Conservation (phyloP, 2,329 filamentous ascomycete genomes). For the Endoconidiophora polonica region DNA sequence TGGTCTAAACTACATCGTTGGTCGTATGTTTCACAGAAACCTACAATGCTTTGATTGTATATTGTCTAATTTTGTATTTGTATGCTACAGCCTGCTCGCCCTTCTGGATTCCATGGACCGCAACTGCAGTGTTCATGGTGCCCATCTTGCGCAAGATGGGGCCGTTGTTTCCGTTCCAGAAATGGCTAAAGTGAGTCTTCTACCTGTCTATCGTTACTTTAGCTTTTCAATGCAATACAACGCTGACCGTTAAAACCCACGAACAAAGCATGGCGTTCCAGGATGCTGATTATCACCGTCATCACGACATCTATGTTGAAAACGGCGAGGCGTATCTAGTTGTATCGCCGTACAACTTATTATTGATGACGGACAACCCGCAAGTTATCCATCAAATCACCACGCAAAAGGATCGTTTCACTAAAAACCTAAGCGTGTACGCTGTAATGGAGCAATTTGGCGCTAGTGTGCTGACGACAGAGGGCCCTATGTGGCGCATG, state of each 20-base stretch:
- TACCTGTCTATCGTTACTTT: too few relatives aligned
- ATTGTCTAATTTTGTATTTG: constrained; percentile 9
- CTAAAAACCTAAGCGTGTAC: constrained; percentile 25
- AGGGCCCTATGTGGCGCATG: constrained; percentile 52
- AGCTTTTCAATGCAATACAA: too few relatives aligned
- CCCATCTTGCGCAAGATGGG: constrained; percentile 3
- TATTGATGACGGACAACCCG: constrained; percentile 43
- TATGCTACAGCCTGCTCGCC: constrained; percentile 28
- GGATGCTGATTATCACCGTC: constrained; percentile 4
- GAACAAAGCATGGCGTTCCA: neutral
- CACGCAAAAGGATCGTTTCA: constrained; percentile 50
- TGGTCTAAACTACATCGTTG: constrained; percentile 35
- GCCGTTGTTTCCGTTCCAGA: constrained; percentile 6
- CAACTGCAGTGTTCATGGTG: constrained; percentile 21
- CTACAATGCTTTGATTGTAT: neutral
- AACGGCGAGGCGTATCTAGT: constrained; percentile 47
- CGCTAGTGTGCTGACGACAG: constrained; percentile 52
- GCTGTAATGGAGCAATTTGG: constrained; percentile 36
- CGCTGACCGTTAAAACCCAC: neutral
- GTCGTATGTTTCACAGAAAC: constrained; percentile 27
- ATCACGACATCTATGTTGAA: constrained; percentile 39
- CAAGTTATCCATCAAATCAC: constrained; percentile 51
- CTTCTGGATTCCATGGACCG: constrained; percentile 37
- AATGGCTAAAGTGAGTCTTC: constrained; percentile 7
- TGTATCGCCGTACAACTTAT: constrained; percentile 38